Evolutionary conservation across 768 basidiomycete species (phyloP), one percentile per base, ranked within the genome.

Genomic region (Chiua virens): DNA sequence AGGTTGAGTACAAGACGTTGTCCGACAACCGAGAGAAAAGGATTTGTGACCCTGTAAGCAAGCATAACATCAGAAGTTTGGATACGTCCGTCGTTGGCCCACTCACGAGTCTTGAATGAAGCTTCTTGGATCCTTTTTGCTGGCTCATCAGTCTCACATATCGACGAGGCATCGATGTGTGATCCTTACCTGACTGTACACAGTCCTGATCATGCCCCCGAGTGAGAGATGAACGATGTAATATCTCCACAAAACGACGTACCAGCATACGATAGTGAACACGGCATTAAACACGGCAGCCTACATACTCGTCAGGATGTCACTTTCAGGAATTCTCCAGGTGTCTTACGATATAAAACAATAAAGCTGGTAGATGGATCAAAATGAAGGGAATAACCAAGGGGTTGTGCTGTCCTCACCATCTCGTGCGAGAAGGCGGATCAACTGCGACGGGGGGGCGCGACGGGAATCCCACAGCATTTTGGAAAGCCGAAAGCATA

Each of bases 391-490:
- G 41, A 30, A 30, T 8, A 14, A 28, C 5, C 17, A 8, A 42
- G n/a, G n/a, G n/a, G n/a, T 27, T 8, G 25, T 8, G 25, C 8
- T 27, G 9, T 20, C 3, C 60, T 53, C 42, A 66, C 65, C 64
- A n/a, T 66, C 66, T 42, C 64, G 55, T n/a, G 42, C 17, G 15
- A 66, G 65, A 35, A 56, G 42, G 30, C 7, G 34, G 8, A 56
- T 15, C 22, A 69, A 49, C 3, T 15, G 7, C 11, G 47, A 51
- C 4, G 49, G 43, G 2, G 30, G 20, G 18, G 41, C 21, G 17
- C 11, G 5, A 18, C n/a, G 40, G 8, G 20, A 32, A 30, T 37
- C 40, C 14, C 14, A 38, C 3, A 17, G 14, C 13, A 48, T n/a
- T 22, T 8, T 35, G 9, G 27, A 27, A 25, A 54, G 51, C n/a